Base-by-base conservation (phyloP, 495 filamentous ascomycete species). In the Aspergillus cavernicola region DNA sequence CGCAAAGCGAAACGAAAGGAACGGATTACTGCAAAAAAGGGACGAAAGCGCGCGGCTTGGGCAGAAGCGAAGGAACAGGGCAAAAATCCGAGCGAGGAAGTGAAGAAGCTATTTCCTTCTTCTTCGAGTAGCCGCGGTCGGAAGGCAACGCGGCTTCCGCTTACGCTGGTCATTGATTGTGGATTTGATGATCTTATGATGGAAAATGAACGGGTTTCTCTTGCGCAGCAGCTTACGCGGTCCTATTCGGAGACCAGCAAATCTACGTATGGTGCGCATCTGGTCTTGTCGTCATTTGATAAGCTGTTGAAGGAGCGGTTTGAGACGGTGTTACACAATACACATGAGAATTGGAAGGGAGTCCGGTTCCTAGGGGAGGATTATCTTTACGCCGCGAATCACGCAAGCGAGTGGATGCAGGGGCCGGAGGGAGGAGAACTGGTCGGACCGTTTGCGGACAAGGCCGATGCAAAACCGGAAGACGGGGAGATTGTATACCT, bases 131-230 rank as follows among this genome's bases (percentile, higher is more conserved):
- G 56, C 20, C 60, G 68, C 62, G 47, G 71, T 63, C 41, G 53
- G 31, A 65, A 63, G 47, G 71, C 74, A 22, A 67, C 72, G 36
- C 72, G 79, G 55, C 70, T 91, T 6, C 92, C 92, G 2, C 67
- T 97, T 6, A 79, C 89, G 0, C 62, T 97, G 57, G 71, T 99
- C 32, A 68, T 99, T 57, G 93, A 99, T 66, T 97, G 95, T 66
- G 84, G 87, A 55, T 99, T 92, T 57, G 90, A 99, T 57, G 79
- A 87, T 10, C 74, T 92, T 60, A 99, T 99, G 93, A 74, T 71
- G 23, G 83, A 87, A 0, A 82, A 85, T 47, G 95, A 99, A 63
- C 74, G 89, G 15, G 83, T 87, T 7, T 96, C 90, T 3, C 78
- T 98, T 9, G 82, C 78, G 2, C 79, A 80, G 22, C 93, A 99